Conservation (phyloP, 2,329 filamentous ascomycete genomes). For the Phaeophleospora eucalypticola region DNA sequence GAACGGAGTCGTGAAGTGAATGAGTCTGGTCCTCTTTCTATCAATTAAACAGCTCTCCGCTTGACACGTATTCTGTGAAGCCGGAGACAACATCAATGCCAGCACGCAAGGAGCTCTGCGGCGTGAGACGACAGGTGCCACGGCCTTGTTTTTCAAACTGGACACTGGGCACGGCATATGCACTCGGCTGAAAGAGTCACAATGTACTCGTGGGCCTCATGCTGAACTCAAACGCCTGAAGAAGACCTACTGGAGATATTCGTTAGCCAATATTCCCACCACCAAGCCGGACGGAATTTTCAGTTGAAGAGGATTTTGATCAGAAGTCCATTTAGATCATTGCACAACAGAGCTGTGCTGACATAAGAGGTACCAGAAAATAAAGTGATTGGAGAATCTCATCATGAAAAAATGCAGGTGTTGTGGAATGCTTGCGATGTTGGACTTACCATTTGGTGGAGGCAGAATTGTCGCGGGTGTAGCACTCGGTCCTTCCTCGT, state of each 20-base stretch:
- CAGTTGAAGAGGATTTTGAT: constrained; percentile 33
- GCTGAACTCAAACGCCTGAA: neutral
- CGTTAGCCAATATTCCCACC: neutral
- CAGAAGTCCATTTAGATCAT: constrained; percentile 89
- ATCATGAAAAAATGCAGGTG: constrained; percentile 8
- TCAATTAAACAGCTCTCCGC: too few relatives aligned
- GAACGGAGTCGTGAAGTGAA: neutral
- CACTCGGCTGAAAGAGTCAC: neutral
- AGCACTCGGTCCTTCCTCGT: too few relatives aligned
- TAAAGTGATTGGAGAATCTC: constrained; percentile 42
- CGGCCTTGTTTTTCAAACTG: neutral
- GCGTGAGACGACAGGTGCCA: neutral
- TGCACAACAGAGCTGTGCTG: constrained; percentile 58
- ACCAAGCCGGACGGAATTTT: neutral
- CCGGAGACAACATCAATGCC: constrained; percentile 1
- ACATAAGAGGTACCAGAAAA: constrained; percentile 99
- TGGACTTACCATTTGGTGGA: neutral
- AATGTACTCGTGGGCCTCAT: neutral
- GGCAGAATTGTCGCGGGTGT: too few relatives aligned
- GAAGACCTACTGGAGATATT: neutral
- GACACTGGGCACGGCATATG: neutral
- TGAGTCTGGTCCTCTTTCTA: neutral
- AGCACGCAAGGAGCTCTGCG: constrained; percentile 1
- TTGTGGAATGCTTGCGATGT: neutral
- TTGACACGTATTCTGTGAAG: too few relatives aligned